Base-by-base conservation (phyloP, 2,329 filamentous ascomycete species). In the Xylogone sp. region DNA sequence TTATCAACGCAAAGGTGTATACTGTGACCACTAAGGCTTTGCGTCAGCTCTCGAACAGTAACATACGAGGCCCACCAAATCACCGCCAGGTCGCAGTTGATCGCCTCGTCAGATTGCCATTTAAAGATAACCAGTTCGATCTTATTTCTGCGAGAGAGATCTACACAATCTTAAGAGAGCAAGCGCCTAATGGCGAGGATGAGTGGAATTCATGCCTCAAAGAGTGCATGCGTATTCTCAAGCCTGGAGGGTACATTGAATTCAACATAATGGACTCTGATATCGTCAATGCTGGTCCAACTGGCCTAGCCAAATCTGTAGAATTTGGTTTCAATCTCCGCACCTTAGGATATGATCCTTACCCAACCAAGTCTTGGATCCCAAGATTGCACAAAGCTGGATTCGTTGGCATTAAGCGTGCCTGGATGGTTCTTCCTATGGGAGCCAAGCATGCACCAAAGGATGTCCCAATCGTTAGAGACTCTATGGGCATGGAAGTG, bases 311-410 rank as follows among this genome's bases (percentile, higher is more conserved):
- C 44, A 87, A 94, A 68, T 88, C 87, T 46, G 90, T 95, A 50
- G 92, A 97, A 69, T 97, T 99, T 65, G 87, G 88, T 42, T 95
- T 94, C 75, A 86, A 88, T 48, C 85, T 99, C 54, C 88, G 88
- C 70, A 93, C 88, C 0, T 82, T 93, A 2, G 93, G 93, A 24
- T 97, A 97, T 67, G 94, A 97, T 66, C 85, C 93, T 2, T 76
- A 77, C 48, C 89, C 93, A 0, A 94, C 90, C 13, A 91, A 90
- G 70, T 78, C 79, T 52, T 97, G 93, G 75, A 75, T 97, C 2
- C 73, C 78, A 18, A 84, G 92, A 45, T 78, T 99, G 42, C 75
- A 79, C 50, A 82, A 84, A 49, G 84, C 86, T 12, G 88, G 90
- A 12, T 97, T 97, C 65, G 76, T 78, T n/a, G 80, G 87, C 42